Evolutionary conservation across 176 grass and related monocot genomes (phyloP), one percentile per base, ranked within the genome.

Genomic region (Carex kokanica): DNA sequence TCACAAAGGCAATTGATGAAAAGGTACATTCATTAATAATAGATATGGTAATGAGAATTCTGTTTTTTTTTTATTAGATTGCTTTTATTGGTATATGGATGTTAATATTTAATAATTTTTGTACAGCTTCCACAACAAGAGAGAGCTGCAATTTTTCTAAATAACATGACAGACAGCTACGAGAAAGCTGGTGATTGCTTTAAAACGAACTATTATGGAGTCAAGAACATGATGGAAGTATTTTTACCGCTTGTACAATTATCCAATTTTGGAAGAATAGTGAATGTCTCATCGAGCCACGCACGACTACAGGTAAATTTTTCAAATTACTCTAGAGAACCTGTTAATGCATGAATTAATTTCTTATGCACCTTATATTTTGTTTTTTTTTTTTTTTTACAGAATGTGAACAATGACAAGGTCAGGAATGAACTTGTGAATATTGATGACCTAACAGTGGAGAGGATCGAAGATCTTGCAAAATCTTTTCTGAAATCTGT

Each of bases 1-100:
- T 80, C 55, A 88, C 6, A 63, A 91, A 45, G 88, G 80, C 69
- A 95, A 92, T 78, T 89, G 87, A 78, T 80, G 88, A 56, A 90
- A 91, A 85, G 83, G 14, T 72, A 93, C 32, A 40, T 34, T 67
- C 89, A 34, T 34, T 34, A 34, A 86, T 81, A 89, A 87, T 29
- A 27, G 8, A 49, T 45, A 20, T 20, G 8, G 8, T 12, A 43
- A 21, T 12, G 1, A 20, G 18, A 73, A 45, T 24, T 20, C n/a
- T 12, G 1, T 1, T 27, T 34, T 34, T 40, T 14, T 74, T 74
- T 74, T 25, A 14, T 49, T 51, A 51, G n/a, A 0, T 74, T 1
- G 1, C 3, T 23, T 49, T 47, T 68, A 68, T 15, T 68, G 31
- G 64, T 68, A 68, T 68, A 68, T 36, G 16, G 3, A 68, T 68